A percentile compares a stretch with the other conserved stretches of the same genome.
phyloP scores from a whole-genome alignment of 1,284 basidiomycete species.

The Naganishia sp. region DNA sequence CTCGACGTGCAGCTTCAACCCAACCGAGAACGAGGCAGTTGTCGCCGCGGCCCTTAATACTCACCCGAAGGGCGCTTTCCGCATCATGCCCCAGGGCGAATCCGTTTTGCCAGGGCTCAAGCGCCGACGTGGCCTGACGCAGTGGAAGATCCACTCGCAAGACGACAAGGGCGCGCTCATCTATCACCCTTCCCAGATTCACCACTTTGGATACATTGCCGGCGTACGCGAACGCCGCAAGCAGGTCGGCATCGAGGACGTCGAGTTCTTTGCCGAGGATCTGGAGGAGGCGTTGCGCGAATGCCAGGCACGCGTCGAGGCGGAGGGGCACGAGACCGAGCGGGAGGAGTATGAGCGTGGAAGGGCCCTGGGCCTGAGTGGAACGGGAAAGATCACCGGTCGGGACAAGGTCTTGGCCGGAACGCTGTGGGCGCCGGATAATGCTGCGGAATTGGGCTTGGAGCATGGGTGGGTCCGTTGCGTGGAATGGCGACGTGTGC shows the following conservation, averaged over 20 bases:
- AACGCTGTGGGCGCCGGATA: slow-evolving; percentile 77
- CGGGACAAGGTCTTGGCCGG: slow-evolving; percentile 60
- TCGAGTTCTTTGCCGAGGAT: slow-evolving; percentile 34
- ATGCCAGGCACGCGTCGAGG: slow-evolving; percentile 35
- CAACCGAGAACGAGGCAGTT: slow-evolving; percentile 96
- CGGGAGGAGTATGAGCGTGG: slow-evolving; percentile 39
- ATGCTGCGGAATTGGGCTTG: slow-evolving; percentile 64
- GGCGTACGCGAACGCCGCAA: slow-evolving; percentile 18
- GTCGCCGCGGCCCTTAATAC: slow-evolving; percentile 77
- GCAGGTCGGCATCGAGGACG: slow-evolving; percentile 39
- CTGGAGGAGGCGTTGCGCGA: slow-evolving; percentile 32
- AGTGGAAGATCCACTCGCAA: slow-evolving; percentile 66
- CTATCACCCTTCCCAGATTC: slow-evolving; percentile 42
- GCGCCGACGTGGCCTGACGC: slow-evolving; percentile 70
- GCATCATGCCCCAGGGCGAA: slow-evolving; percentile 22
- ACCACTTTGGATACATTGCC: slow-evolving; percentile 27
- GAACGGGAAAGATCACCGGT: slow-evolving; percentile 60
- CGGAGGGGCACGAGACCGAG: slow-evolving; percentile 40
- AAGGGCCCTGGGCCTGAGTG: slow-evolving; percentile 53
- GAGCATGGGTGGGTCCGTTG: slow-evolving; percentile 65
- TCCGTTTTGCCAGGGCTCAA: slow-evolving; percentile 70
- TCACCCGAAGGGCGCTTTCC: slow-evolving; percentile 59
- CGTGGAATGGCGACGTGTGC: slow-evolving; percentile 5
- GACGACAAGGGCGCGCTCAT: slow-evolving; percentile 33
- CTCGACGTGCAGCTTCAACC: slow-evolving; percentile 97